phyloP scores from a whole-genome alignment of 1,139 yeast genomes.

The Pneumocystis wakefieldiae region DNA sequence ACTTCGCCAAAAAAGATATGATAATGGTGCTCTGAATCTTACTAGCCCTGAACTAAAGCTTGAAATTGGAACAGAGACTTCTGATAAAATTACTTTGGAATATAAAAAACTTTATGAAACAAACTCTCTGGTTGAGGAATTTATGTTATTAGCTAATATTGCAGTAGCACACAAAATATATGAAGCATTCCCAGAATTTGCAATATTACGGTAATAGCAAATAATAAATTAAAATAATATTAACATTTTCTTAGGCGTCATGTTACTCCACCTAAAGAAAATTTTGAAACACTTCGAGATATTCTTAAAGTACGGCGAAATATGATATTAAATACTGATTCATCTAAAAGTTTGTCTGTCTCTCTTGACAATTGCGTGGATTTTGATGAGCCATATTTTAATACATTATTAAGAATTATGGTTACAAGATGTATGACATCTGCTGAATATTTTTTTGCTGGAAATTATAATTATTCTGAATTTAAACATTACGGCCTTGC shows the following conservation, averaged over 20 bases:
- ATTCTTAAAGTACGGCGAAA: constrained; percentile 71
- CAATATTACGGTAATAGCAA: constrained; percentile 57
- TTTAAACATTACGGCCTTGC: constrained; percentile 96
- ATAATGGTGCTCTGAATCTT: constrained; percentile 89
- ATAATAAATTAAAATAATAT: neutral
- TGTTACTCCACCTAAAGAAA: constrained; percentile 88
- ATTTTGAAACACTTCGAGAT: constrained; percentile 76
- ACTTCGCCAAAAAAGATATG: constrained; percentile 69
- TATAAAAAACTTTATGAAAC: constrained; percentile 78
- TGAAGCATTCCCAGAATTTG: constrained; percentile 92
- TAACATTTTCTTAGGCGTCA: constrained; percentile 38
- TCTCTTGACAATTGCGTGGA: constrained; percentile 81
- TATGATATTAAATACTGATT: constrained; percentile 60
- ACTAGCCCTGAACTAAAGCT: constrained; percentile 98
- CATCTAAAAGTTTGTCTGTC: constrained; percentile 84
- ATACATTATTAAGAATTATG: constrained; percentile 87
- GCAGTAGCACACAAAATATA: constrained; percentile 87
- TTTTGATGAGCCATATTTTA: constrained; percentile 72
- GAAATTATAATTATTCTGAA: constrained; percentile 85
- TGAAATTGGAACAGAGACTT: constrained; percentile 90
- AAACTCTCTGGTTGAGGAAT: constrained; percentile 92
- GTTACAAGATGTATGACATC: constrained; percentile 99
- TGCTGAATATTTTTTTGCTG: constrained; percentile 92
- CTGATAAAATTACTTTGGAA: constrained; percentile 93
- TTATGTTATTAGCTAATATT: constrained; percentile 93